Conservation (phyloP, 2,329 filamentous ascomycete genomes). For the Fusarium duplospermum region DNA sequence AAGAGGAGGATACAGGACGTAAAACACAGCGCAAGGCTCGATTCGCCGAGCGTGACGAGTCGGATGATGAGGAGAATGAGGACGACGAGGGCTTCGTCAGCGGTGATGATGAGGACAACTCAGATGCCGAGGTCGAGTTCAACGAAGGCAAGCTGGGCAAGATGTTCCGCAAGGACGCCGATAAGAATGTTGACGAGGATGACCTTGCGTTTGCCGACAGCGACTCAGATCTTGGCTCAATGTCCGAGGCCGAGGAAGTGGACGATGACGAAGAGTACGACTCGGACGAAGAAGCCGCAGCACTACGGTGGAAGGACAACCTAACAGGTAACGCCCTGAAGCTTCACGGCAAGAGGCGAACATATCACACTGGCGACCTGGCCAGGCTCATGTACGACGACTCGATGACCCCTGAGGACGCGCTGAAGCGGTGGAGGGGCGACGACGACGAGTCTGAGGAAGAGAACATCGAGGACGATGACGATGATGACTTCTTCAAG, state of each 20-base stretch:
- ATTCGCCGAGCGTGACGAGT: constrained; percentile 70
- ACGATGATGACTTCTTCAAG: constrained; percentile 74
- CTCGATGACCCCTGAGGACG: constrained; percentile 78
- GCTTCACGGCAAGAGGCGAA: constrained; percentile 75
- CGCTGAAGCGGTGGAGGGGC: constrained; percentile 83
- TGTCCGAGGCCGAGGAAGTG: constrained; percentile 69
- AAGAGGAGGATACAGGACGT: constrained; percentile 68
- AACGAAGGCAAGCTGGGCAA: constrained; percentile 70
- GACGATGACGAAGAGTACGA: constrained; percentile 64
- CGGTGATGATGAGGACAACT: constrained; percentile 63
- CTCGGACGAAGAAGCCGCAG: constrained; percentile 77
- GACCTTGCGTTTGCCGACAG: constrained; percentile 94
- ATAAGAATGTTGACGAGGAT: constrained; percentile 67
- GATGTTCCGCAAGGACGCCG: constrained; percentile 66
- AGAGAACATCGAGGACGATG: constrained; percentile 69
- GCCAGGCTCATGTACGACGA: constrained; percentile 91
- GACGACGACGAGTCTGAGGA: constrained; percentile 66
- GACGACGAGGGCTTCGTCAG: constrained; percentile 66
- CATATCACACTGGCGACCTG: constrained; percentile 84
- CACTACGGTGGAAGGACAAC: constrained; percentile 88
- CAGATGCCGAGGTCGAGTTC: constrained; percentile 67
- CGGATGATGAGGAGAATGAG: constrained; percentile 64
- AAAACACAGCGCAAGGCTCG: constrained; percentile 69
- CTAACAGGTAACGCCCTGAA: constrained; percentile 79
- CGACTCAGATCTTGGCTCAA: constrained; percentile 93